Conservation (phyloP, 306 rosid species). For the Gynostemma pentaphyllum region DNA sequence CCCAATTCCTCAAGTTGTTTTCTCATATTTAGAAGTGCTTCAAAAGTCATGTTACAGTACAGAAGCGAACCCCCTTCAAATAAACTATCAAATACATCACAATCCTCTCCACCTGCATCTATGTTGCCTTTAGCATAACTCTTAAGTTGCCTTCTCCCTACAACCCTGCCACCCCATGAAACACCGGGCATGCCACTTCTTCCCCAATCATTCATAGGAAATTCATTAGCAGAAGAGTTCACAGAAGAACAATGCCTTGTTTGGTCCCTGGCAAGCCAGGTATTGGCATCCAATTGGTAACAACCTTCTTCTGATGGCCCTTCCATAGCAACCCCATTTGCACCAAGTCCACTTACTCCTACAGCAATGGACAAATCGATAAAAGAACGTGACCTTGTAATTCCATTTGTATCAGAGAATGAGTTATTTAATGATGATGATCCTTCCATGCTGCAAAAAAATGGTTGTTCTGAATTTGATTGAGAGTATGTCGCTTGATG, state of each 20-base stretch:
- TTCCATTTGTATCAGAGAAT: constrained; percentile 33
- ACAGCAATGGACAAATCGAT: constrained; percentile 44
- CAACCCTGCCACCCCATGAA: constrained; percentile 84
- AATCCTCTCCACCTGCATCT: constrained; percentile 59
- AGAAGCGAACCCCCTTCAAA: constrained; percentile 94
- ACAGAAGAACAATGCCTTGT: constrained; percentile 52
- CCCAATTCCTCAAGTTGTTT: constrained; percentile 87
- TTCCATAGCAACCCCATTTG: constrained; percentile 55
- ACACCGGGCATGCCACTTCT: constrained; percentile 58
- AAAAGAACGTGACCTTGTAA: constrained; percentile 42
- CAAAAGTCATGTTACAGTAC: constrained; percentile 93
- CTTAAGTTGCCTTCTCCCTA: constrained; percentile 66
- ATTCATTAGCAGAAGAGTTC: constrained; percentile 53
- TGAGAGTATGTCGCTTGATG: constrained; percentile 41
- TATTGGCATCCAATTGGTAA: constrained; percentile 54
- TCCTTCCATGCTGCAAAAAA: constrained; percentile 51
- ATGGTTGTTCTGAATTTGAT: constrained; percentile 44
- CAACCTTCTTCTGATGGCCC: constrained; percentile 91
- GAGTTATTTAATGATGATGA: constrained; percentile 46
- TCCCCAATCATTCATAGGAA: constrained; percentile 66
- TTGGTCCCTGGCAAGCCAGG: constrained; percentile 57
- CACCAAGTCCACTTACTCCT: constrained; percentile 42
- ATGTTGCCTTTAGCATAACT: constrained; percentile 46
- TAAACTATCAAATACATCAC: constrained; percentile 65
- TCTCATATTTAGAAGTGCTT: constrained; percentile 79